A percentile compares a stretch with the other conserved stretches of the same genome.
Evolutionary conservation across 106 monocot genomes (phyloP).

Genomic region (Acorus gramineus): DNA sequence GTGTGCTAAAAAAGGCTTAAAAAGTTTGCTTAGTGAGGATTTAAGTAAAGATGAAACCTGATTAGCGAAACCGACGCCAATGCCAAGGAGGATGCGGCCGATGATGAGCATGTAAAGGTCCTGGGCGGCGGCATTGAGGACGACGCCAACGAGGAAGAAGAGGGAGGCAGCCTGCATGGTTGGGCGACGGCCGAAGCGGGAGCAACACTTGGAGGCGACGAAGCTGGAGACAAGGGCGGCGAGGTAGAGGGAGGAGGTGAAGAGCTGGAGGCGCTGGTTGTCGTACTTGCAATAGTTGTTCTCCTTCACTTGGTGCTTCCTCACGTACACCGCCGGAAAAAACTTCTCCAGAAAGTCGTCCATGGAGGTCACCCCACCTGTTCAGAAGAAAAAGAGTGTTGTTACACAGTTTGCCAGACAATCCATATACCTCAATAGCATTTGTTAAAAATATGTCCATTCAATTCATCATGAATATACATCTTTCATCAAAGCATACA

Average conservation of each 20-base stretch:
- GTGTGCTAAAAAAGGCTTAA: no score
- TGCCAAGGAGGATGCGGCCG: slow-evolving; percentile 30
- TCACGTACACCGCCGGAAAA: slow-evolving; percentile 20
- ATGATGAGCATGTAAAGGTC: slow-evolving; percentile 28
- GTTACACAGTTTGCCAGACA: no score
- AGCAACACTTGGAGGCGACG: slow-evolving; percentile 23
- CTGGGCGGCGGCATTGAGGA: slow-evolving; percentile 14
- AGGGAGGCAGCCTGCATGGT: slow-evolving; percentile 14
- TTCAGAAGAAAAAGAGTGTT: neutral
- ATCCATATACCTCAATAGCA: no score
- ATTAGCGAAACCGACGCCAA: slow-evolving; percentile 33
- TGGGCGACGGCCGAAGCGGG: slow-evolving; percentile 12
- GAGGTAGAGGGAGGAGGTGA: slow-evolving; percentile 65
- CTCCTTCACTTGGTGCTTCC: slow-evolving; percentile 13
- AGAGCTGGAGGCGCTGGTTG: slow-evolving; percentile 42
- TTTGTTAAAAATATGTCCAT: no score
- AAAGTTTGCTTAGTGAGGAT: neutral
- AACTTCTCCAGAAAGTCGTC: slow-evolving; percentile 31
- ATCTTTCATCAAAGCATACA: no score
- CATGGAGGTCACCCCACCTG: slow-evolving; percentile 45
- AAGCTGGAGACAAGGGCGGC: slow-evolving; percentile 40
- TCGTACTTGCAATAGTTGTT: slow-evolving; percentile 36
- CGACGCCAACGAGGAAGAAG: slow-evolving; percentile 20
- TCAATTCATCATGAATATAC: no score
- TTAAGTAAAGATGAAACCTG: neutral